Base-by-base conservation (phyloP, 495 filamentous ascomycete genomes). In the Lichenothelia convexa region DNA sequence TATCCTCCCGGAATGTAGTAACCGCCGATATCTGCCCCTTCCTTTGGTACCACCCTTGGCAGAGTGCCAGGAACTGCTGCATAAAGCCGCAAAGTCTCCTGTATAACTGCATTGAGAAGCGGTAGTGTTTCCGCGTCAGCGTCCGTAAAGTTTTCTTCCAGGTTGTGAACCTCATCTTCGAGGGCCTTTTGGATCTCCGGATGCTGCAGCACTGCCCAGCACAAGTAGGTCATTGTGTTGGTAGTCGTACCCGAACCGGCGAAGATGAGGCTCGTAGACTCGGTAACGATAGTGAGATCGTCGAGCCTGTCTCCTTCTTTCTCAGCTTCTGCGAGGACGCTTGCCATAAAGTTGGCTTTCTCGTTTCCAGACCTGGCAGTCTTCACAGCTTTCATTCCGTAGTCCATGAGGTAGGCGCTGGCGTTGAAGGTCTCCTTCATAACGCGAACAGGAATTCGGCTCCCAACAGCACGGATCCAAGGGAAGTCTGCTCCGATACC, bases 171-270 rank as follows among this genome's bases (percentile, higher is more conserved):
- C 39, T 73, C 66, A 13, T 51, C 44, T n/a, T 57, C 50, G 1
- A 71, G 49, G 19, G 46, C 45, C 3, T 48, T 42, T 32, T 53
- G 52, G 13, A 71, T 27, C 6, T 55, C 42, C 0, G 51, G 52
- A 7, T 51, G 21, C 12, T 32, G 32, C 13, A 46, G 53, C 1
- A 67, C 57, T 6, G 48, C 46, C 44, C 57, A 61, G 2, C 51
- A 32, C 7, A 64, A 47, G 36, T 60, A 67, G 0, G 60, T 65
- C 18, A 67, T 30, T 0, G 58, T 60, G 17, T 58, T 54, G 1
- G 60, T 56, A 1, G 65, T 68, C 0, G 67, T 68, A 27, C 70
- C 65, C 11, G 51, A 58, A 1, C 68, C 68, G 0, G 65, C 69
- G 2, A 68, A 11, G 24, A 70, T 62, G 20, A 68, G 66, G 0